These are phyloP conservation scores for Hirsutella minnesotensis DNA, from an alignment of 2,329 filamentous ascomycete genomes.

Conservation along the genomic window DNA sequence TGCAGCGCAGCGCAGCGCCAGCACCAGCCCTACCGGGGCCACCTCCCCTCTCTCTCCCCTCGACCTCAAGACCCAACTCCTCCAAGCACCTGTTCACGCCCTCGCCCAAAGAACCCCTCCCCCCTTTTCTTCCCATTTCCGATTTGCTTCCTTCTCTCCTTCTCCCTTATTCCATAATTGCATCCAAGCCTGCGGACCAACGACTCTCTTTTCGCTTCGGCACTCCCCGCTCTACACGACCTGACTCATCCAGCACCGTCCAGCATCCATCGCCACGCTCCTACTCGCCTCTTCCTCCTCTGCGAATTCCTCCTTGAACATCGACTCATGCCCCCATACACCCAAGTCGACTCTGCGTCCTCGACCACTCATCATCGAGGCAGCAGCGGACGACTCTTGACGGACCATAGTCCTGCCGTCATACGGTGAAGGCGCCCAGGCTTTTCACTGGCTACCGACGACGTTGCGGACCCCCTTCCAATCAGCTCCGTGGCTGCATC, in stretches of 20 bases:
- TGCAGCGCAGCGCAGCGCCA: not conserved
- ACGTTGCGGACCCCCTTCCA: too few relatives aligned
- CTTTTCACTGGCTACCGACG: too few relatives aligned
- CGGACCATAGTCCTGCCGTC: too few relatives aligned
- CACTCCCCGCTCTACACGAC: not conserved
- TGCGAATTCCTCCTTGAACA: too few relatives aligned
- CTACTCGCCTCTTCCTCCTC: not conserved
- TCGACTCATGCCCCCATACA: too few relatives aligned
- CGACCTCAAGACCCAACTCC: constrained; percentile 1
- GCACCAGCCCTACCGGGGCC: not conserved
- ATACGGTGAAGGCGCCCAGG: too few relatives aligned
- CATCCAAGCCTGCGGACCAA: not conserved
- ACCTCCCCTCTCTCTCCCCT: not conserved
- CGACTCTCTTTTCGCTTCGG: not conserved
- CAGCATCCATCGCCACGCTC: too few relatives aligned
- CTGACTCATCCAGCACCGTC: constrained; percentile 3
- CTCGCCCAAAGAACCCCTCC: not conserved
- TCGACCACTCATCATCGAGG: too few relatives aligned
- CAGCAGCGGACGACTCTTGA: too few relatives aligned
- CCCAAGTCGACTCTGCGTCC: too few relatives aligned
- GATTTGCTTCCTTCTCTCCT: not conserved
- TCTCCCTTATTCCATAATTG: not conserved
- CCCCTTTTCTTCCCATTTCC: not conserved
- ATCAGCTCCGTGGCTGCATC: too few relatives aligned
- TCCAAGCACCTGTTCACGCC: not conserved